phyloP scores from a whole-genome alignment of 768 basidiomycete genomes.

The Chalciporus pseudorubinellus region DNA sequence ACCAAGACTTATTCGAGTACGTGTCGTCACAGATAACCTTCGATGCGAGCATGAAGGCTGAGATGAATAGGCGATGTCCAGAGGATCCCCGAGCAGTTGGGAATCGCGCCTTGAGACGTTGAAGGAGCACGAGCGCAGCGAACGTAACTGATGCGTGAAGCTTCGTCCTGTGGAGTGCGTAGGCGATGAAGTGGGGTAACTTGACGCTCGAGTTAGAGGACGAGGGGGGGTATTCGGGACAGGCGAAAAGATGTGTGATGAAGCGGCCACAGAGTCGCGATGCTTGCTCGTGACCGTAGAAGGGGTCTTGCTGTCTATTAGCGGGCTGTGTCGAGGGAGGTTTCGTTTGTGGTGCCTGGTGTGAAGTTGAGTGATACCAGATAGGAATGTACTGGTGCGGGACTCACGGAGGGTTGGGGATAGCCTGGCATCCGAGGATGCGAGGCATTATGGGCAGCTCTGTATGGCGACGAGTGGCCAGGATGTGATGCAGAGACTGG shows the following conservation, averaged over 20 bases:
- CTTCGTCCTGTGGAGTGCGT: constrained; percentile 65
- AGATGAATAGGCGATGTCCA: constrained; percentile 69
- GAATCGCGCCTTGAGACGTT: constrained; percentile 67
- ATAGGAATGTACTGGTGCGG: too few species aligned
- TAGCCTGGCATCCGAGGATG: constrained; percentile 27
- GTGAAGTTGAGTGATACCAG: not conserved
- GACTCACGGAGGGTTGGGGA: constrained; percentile 28
- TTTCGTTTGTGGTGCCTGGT: constrained; percentile 26
- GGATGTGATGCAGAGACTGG: constrained; percentile 15
- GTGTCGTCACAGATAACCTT: constrained; percentile 94
- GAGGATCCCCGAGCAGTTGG: constrained; percentile 75
- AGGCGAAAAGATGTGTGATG: constrained; percentile 82
- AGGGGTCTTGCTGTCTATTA: constrained; percentile 23
- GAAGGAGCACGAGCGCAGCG: constrained; percentile 46
- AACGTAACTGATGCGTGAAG: constrained; percentile 52
- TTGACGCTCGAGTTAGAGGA: constrained; percentile 31
- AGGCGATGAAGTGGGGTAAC: constrained; percentile 63
- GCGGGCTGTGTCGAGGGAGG: constrained; percentile 32
- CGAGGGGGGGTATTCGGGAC: constrained; percentile 73
- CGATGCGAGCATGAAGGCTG: constrained; percentile 69
- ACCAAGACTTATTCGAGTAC: constrained; percentile 92
- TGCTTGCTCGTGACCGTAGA: constrained; percentile 65
- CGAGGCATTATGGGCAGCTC: constrained; percentile 24
- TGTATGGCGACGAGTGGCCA: constrained; percentile 30
- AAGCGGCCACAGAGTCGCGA: constrained; percentile 73